Conservation (phyloP, 176 grass and related monocot genomes). For the Hsuehochloa calcarea region DNA sequence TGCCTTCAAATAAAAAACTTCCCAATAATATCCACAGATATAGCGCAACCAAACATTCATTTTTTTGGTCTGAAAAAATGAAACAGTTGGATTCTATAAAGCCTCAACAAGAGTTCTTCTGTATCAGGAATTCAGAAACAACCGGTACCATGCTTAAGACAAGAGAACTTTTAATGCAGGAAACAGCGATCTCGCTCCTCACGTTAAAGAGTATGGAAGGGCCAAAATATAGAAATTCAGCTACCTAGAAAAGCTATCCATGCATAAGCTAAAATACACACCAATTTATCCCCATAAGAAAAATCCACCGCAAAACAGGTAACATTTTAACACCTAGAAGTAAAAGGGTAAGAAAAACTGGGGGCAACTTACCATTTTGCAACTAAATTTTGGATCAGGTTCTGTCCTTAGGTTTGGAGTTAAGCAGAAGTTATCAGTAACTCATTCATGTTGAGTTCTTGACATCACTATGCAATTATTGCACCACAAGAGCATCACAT, state of each 20-base stretch:
- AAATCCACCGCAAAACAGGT: neutral
- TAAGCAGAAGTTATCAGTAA: neutral
- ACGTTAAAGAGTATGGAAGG: slow-evolving; percentile 1
- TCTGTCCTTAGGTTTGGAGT: neutral
- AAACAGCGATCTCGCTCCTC: neutral
- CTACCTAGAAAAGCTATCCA: slow-evolving; percentile 13
- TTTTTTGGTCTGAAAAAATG: neutral
- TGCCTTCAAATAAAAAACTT: neutral
- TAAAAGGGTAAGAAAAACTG: slow-evolving; percentile 1
- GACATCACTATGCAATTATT: neutral
- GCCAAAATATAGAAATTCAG: neutral
- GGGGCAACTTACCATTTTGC: neutral
- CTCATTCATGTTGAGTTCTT: neutral
- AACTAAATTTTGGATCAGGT: slow-evolving; percentile 6
- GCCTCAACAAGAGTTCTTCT: slow-evolving; percentile 1
- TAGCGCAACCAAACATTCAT: neutral
- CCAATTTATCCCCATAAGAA: neutral
- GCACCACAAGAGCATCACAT: slow-evolving; percentile 1
- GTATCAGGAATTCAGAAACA: neutral
- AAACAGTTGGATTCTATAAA: neutral
- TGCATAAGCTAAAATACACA: neutral
- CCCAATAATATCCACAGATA: neutral
- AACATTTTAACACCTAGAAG: neutral
- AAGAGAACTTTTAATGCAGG: neutral
- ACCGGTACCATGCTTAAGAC: neutral